phyloP scores from a whole-genome alignment of 495 filamentous ascomycete genomes.

The Gamarada debralockiae region DNA sequence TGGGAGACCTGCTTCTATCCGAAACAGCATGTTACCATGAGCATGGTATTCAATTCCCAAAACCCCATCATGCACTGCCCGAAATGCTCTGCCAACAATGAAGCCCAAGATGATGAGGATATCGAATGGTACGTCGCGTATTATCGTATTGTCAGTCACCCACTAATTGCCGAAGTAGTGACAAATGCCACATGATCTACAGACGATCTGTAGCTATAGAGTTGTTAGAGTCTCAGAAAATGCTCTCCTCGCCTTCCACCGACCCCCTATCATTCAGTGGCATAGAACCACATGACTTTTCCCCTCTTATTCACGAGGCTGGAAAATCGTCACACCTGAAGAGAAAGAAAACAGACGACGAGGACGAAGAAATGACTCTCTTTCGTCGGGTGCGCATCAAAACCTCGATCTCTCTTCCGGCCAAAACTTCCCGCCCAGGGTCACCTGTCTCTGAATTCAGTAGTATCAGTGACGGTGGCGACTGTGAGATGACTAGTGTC shows the following conservation, averaged over 20 bases:
- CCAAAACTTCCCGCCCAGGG: too few species aligned
- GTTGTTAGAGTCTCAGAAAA: background rate
- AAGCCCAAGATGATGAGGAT: background rate
- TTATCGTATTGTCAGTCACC: too few species aligned
- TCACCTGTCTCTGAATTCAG: background rate
- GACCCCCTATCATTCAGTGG: too few species aligned
- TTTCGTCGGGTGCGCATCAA: constrained; percentile 14
- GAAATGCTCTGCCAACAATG: background rate
- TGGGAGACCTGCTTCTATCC: constrained; percentile 28
- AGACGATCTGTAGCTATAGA: background rate
- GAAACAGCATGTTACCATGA: constrained; percentile 26
- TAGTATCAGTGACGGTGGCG: background rate
- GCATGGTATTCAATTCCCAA: constrained; percentile 29
- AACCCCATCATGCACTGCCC: background rate
- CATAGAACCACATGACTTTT: too few species aligned
- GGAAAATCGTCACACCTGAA: background rate
- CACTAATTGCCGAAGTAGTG: too few species aligned
- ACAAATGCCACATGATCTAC: background rate
- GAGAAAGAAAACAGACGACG: background rate
- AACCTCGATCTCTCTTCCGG: background rate
- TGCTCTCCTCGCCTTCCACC: background rate
- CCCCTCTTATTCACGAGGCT: too few species aligned
- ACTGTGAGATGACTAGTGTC: too few species aligned
- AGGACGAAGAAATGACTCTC: background rate
- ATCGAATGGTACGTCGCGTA: background rate